Conservation (phyloP, 768 basidiomycete genomes). For the Tricholoma sp. region DNA sequence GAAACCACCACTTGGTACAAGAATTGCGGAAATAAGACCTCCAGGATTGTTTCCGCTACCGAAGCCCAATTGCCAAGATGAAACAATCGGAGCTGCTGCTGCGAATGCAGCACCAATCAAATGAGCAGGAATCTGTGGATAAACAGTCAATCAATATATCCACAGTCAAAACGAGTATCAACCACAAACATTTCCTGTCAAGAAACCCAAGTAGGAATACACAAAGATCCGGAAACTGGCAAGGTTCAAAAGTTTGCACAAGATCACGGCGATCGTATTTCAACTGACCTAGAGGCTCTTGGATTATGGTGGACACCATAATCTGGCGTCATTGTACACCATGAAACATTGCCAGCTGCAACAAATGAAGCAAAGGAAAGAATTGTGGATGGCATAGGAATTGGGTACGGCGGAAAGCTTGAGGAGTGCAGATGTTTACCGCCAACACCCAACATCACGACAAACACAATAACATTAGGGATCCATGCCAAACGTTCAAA, state of each 20-base stretch:
- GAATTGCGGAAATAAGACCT: conserved; percentile 57
- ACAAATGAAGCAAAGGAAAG: conserved; percentile 34
- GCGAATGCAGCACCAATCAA: conserved; percentile 69
- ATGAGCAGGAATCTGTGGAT: conserved; percentile 30
- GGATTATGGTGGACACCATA: conserved; percentile 39
- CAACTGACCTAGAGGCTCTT: conserved; percentile 24
- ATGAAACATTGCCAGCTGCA: conserved; percentile 31
- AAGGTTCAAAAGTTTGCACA: background rate
- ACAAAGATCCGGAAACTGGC: conserved; percentile 51
- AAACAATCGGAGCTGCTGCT: conserved; percentile 47
- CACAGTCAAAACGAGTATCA: background rate
- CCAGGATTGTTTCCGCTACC: conserved; percentile 48
- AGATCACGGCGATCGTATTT: background rate
- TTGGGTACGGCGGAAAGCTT: conserved; percentile 14
- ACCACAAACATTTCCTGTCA: conserved; percentile 51
- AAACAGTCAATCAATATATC: conserved; percentile 9
- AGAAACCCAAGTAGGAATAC: conserved; percentile 62
- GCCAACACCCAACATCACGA: conserved; percentile 59
- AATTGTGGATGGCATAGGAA: conserved; percentile 22
- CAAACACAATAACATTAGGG: conserved; percentile 45
- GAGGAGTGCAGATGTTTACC: conserved; percentile 40
- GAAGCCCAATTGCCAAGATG: conserved; percentile 53
- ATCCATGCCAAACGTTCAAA: too few relatives aligned
- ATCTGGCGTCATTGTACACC: conserved; percentile 39
- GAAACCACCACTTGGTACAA: conserved; percentile 57